A percentile compares a stretch with the other conserved stretches of the same genome.
phyloP scores from a whole-genome alignment of 495 filamentous ascomycete genomes.

The Aspergillus haitiensis region DNA sequence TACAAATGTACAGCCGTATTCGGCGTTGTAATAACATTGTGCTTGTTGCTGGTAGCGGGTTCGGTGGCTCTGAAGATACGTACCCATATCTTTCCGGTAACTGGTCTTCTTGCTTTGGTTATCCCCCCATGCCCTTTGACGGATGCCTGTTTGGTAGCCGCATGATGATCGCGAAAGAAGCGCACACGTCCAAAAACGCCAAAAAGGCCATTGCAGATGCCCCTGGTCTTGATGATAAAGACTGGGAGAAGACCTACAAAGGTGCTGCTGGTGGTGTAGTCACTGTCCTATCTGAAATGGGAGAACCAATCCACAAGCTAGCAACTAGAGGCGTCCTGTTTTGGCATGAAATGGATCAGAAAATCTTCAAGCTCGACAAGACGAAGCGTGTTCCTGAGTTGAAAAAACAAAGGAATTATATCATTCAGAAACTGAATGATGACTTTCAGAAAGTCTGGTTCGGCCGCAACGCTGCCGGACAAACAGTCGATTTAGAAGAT shows the following conservation, averaged over 20 bases:
- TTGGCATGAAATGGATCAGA: slow-evolving; percentile 98
- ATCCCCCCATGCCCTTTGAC: slow-evolving; percentile 92
- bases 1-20: slow-evolving; percentile 88
- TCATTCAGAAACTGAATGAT: slow-evolving; percentile 96
- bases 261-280: slow-evolving; percentile 88
- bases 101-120: slow-evolving; percentile 83
- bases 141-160: slow-evolving; percentile 87
- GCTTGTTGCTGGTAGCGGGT: slow-evolving; percentile 86
- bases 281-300: slow-evolving; percentile 98
- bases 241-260: slow-evolving; percentile 98
- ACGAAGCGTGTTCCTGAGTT: slow-evolving; percentile 89
- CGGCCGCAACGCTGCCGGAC: slow-evolving; percentile 71
- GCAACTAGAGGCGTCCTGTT: slow-evolving; percentile 92
- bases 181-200: slow-evolving; percentile 86
- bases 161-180: slow-evolving; percentile 94
- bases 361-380: slow-evolving; percentile 95
- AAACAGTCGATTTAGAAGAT: slow-evolving; percentile 92
- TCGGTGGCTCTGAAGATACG: slow-evolving; percentile 86
- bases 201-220: slow-evolving; percentile 96
- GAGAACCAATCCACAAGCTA: slow-evolving; percentile 97
- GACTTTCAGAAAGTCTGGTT: slow-evolving; percentile 99
- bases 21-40: slow-evolving; percentile 81
- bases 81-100: slow-evolving; percentile 89
- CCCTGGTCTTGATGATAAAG: slow-evolving; percentile 76
- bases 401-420: slow-evolving; percentile 88